phyloP scores from a whole-genome alignment of 768 basidiomycete genomes.

The Mrakia gelida region DNA sequence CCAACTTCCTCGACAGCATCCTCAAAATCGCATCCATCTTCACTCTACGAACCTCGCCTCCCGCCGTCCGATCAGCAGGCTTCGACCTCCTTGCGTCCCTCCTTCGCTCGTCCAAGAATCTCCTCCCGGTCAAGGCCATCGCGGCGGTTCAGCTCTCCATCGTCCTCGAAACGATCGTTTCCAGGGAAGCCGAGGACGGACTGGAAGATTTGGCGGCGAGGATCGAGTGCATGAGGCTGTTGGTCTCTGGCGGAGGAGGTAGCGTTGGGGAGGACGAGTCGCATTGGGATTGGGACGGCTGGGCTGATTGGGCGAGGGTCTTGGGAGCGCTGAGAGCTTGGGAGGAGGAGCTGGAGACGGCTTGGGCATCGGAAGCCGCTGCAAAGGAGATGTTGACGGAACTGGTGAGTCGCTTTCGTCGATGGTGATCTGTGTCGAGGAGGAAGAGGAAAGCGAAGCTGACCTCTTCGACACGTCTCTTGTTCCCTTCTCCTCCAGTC shows the following conservation, averaged over 20 bases:
- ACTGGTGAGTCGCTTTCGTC: not conserved
- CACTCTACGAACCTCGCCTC: not conserved
- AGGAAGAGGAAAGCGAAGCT: not conserved
- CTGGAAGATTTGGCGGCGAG: constrained; percentile 10
- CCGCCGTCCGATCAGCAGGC: constrained; percentile 6
- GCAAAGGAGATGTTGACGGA: constrained; percentile 9
- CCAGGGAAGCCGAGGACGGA: not conserved
- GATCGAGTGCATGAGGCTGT: constrained; percentile 4
- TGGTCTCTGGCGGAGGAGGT: constrained; percentile 10
- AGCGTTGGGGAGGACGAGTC: not conserved
- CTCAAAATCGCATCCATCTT: constrained; percentile 16
- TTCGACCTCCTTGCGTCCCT: constrained; percentile 12
- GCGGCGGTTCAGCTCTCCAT: constrained; percentile 2
- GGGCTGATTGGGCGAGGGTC: constrained; percentile 21
- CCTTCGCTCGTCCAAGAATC: not conserved
- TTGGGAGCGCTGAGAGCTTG: constrained; percentile 10
- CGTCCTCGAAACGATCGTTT: constrained; percentile 10
- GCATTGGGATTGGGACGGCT: constrained; percentile 18
- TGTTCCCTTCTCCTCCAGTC: not conserved
- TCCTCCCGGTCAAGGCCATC: not conserved
- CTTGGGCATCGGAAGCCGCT: constrained; percentile 7
- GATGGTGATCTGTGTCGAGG: too few relatives aligned
- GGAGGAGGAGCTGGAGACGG: constrained; percentile 16
- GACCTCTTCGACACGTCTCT: not conserved
- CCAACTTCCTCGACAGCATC: constrained; percentile 5